Evolutionary conservation across 345 rosid genomes (phyloP), one percentile per base, ranked within the genome.

Genomic region (Lumnitzera littorea): DNA sequence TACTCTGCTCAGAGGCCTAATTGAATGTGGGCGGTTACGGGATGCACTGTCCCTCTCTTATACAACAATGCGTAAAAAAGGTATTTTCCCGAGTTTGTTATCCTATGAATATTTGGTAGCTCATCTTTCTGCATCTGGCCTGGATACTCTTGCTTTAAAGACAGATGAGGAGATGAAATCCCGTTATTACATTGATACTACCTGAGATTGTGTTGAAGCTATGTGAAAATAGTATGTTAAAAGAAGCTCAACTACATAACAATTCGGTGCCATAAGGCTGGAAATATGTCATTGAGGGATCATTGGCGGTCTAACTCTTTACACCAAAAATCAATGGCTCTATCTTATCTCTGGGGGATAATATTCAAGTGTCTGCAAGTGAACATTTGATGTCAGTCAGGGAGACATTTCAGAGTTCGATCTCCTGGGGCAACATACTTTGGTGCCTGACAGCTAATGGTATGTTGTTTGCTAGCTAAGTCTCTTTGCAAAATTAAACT

Each of bases 161-260:
- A 65, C 81, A 64, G 76, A 76, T 73, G 77, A 78, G 70, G 86
- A 82, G 56, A 88, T 83, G 91, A 58, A 75, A 66, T 75, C 64
- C 15, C 53, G 48, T 56, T 46, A 69, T 61, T 43, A 57, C 15
- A 43, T 62, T 1, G 80, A 82, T 20, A 62, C 70, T 23, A 58
- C 53, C 56, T 49, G 41, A 24, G 70, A 71, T 55, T 65, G 77
- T 78, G 71, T 87, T 20, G 76, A 72, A 79, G 51, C 55, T 84
- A 66, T 71, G 80, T 53, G 70, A 76, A 67, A 78, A 79, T 74
- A 69, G 75, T 27, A 74, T 72, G 65, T 70, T 81, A 55, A 50
- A 60, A 55, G 81, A 84, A 61, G 81, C 84, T 74, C 55, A 66
- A 51, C 56, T 62, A 57, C 70, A 76, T 55, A 70, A 69, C 58